Percentiles rank a stretch among this genome's conserved stretches.
These are phyloP conservation scores for Cryphonectria parasitica DNA, from an alignment of 2,329 filamentous ascomycete species.

Conservation along the genomic window DNA sequence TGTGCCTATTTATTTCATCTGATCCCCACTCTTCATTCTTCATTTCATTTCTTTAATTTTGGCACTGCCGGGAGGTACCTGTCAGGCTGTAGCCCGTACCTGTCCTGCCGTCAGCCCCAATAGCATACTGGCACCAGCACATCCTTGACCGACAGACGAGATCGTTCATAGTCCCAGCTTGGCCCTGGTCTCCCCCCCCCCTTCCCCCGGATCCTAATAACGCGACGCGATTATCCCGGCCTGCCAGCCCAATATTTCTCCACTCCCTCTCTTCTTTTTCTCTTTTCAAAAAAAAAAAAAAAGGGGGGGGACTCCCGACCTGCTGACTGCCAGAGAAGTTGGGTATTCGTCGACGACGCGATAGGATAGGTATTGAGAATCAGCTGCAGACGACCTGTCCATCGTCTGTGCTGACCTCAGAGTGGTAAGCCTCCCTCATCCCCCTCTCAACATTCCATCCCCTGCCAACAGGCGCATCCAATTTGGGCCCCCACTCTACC, in stretches of 20 bases:
- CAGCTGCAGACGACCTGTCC: conserved; percentile 61
- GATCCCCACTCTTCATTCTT: not conserved
- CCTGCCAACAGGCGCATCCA: conserved; percentile 7
- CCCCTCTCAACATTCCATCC: conserved; percentile 1
- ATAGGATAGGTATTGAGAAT: conserved; percentile 46
- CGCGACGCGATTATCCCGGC: conserved; percentile 30
- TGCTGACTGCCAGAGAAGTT: conserved; percentile 29
- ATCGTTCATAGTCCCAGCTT: conserved; percentile 20
- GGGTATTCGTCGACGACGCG: conserved; percentile 29
- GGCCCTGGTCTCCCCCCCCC: conserved; percentile 2
- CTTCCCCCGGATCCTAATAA: conserved; percentile 21
- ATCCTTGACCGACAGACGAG: conserved; percentile 8
- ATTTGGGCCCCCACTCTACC: conserved; percentile 7
- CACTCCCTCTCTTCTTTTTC: conserved; percentile 17
- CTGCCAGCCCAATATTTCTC: conserved; percentile 22
- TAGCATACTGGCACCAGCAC: not conserved
- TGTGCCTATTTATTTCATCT: not conserved
- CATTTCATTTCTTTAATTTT: conserved; percentile 5
- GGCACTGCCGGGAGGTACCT: conserved; percentile 1
- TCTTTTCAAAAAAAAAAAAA: not conserved
- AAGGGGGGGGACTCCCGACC: conserved; percentile 26
- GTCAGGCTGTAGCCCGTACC: conserved; percentile 9
- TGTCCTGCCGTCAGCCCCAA: conserved; percentile 14
- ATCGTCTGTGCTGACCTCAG: conserved; percentile 68
- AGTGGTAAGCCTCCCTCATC: conserved; percentile 48